Evolutionary conservation across 441 rosid genomes (phyloP), one percentile per base, ranked within the genome.

Genomic region (Erysimum cheiri): DNA sequence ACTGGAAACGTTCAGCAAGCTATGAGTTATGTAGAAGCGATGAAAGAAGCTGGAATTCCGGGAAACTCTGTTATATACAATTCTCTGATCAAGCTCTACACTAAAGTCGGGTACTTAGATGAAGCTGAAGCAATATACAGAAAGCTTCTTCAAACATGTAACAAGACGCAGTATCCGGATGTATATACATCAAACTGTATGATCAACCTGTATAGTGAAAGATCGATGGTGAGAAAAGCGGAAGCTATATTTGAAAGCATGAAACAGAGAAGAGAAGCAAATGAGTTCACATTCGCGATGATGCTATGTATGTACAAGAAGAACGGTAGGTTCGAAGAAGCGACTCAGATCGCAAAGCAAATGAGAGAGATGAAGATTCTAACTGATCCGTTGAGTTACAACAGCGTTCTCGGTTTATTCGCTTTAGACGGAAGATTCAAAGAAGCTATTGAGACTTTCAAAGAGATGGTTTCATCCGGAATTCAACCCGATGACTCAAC

Each of bases 61-160:
- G 89, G 85, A 24, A 93, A 91, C 80, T 52, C 78, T 24, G 78
- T 89, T 33, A 80, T 87, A 65, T 83, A 80, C 80, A 87, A 82
- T 75, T 89, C 87, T 14, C 83, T 93, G 82, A 85, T 93, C 80
- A 93, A 93, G 83, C 90, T 89, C 54, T 89, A 89, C 65, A 91
- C 95, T 47, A 88, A 85, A 81, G 85, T 87, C 6, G 93, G 93
- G 41, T 83, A 86, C 80, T 72, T 91, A 58, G 80, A 77, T 70
- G 93, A 91, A 85, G 96, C 97, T 32, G 83, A 88, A 76, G 90
- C 77, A 29, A 84, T 81, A 10, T 91, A 93, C 82, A 79, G 78
- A 73, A 64, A 79, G 64, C 91, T 87, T 67, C 85, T 77, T 14
- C 33, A 26, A 9, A 40, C 68, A 1, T 68, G 72, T 59, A 41